Base-by-base conservation (phyloP, 768 basidiomycete species). In the Amanita phalloides region DNA sequence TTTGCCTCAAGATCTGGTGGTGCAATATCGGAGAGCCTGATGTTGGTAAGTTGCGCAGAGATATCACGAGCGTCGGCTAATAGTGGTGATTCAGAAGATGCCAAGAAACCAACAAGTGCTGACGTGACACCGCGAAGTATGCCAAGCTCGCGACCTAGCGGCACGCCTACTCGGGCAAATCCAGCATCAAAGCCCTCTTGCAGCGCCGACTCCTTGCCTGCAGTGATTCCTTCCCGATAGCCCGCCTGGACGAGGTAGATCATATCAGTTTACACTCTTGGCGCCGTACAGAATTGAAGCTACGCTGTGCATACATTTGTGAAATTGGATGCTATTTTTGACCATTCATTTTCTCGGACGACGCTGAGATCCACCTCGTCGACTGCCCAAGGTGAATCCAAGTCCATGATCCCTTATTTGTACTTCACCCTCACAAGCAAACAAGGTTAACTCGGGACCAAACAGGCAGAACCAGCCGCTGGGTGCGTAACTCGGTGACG, bases 191-290 rank as follows among this genome's bases (percentile, higher is more conserved):
- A 98, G 0, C 95, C 95, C 56, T 82, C 72, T 60, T 99, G 95
- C 1, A 97, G 73, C 2, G 82, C 83, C 0, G 77, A 72, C 63
- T 94, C 86, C 64, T 97, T 98, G 3, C 95, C 95, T 3, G 85
- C 82, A 0, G 84, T 87, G 59, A 98, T 95, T 5, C 95, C 95
- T 68, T 97, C 94, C n/a, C 95, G 81, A 61, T 97, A 97, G 2
- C 95, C 95, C 14, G 81, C 81, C 95, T 96, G 58, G 47, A 35
- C 23, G 23, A 42, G 20, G 41, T 42, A 11, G 41, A 45, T 42
- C 26, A 21, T n/a, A 25, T 49, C 46, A 17, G 20, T 30, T 41
- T 25, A 56, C 45, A 2, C 42, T 21, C 43, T 45, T 20, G 8
- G 32, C n/a, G 51, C 25, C 20, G 11, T 11, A 23, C 9, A 35